phyloP scores from a whole-genome alignment of 164 flowering plant genomes.

The Tetrastigma voinierianum region DNA sequence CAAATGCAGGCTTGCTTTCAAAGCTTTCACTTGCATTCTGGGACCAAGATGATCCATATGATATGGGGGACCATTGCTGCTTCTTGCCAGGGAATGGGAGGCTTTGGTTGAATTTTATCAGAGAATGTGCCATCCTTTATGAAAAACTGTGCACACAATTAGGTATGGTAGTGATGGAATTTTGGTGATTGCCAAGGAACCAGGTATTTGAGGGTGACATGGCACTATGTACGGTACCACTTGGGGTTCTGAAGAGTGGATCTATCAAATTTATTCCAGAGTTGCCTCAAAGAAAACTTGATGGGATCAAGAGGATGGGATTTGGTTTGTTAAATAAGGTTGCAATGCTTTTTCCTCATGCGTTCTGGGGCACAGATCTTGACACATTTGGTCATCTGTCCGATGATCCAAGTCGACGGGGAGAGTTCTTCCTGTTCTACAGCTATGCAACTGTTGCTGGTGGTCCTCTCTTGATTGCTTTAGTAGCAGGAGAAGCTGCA shows the following conservation, averaged over 20 bases:
- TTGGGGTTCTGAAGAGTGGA: constrained; percentile 90
- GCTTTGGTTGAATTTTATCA: constrained; percentile 80
- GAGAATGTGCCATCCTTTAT: constrained; percentile 76
- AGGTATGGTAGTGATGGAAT: constrained; percentile 84
- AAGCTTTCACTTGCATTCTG: constrained; percentile 96
- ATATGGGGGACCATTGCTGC: constrained; percentile 99
- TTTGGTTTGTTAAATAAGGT: constrained; percentile 96
- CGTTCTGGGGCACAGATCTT: constrained; percentile 94
- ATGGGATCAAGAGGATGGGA: constrained; percentile 93
- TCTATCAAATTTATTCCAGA: constrained; percentile 89
- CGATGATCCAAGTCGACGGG: constrained; percentile 73
- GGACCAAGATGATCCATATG: constrained; percentile 99
- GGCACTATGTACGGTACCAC: constrained; percentile 92
- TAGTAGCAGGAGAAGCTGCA: constrained; percentile 99
- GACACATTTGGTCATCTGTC: constrained; percentile 95
- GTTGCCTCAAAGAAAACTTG: constrained; percentile 96
- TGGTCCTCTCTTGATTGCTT: constrained; percentile 85
- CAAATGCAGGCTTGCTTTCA: constrained; percentile 91
- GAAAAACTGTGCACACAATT: constrained; percentile 72
- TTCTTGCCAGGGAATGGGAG: constrained; percentile 91
- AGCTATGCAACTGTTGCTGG: constrained; percentile 97
- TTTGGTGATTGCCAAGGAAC: constrained; percentile 72
- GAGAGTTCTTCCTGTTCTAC: constrained; percentile 95
- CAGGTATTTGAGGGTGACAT: constrained; percentile 92
- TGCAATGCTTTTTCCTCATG: constrained; percentile 92